phyloP scores from a whole-genome alignment of 2,329 filamentous ascomycete genomes.

The Mycosphaerella arachidis region DNA sequence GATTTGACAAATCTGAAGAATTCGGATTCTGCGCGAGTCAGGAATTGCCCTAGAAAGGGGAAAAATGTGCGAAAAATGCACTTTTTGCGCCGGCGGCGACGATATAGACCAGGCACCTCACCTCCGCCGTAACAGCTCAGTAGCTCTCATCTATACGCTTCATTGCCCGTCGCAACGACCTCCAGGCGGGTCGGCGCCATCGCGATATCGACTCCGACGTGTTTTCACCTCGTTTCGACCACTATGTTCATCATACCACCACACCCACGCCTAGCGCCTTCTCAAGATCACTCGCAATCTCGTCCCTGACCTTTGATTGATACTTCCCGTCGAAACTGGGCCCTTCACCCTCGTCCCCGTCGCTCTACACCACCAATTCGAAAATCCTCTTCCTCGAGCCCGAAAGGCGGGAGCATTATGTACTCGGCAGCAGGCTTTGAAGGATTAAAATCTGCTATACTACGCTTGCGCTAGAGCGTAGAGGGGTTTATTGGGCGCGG shows the following conservation, averaged over 20 bases:
- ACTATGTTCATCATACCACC: background rate
- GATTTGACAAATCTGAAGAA: background rate
- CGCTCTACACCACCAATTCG: background rate
- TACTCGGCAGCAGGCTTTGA: background rate
- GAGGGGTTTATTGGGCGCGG: background rate
- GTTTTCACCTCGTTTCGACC: background rate
- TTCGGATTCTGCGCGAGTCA: background rate
- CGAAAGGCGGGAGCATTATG: background rate
- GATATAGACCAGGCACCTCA: background rate
- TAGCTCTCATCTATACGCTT: background rate
- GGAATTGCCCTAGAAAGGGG: no score
- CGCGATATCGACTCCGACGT: background rate
- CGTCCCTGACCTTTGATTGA: background rate
- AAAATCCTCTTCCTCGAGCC: background rate
- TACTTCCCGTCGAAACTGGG: background rate
- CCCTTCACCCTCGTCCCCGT: background rate
- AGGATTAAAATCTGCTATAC: background rate
- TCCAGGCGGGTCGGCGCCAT: background rate
- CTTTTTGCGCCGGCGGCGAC: background rate
- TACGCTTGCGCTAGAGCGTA: background rate
- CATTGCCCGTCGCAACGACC: background rate
- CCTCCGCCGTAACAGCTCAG: background rate
- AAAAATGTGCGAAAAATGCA: background rate
- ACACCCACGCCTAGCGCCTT: background rate
- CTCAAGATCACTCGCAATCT: background rate